A percentile compares a stretch with the other conserved stretches of the same genome.
These are phyloP conservation scores for Zygoascus ofunaensis DNA, from an alignment of 805 yeast species.

Conservation along the genomic window DNA sequence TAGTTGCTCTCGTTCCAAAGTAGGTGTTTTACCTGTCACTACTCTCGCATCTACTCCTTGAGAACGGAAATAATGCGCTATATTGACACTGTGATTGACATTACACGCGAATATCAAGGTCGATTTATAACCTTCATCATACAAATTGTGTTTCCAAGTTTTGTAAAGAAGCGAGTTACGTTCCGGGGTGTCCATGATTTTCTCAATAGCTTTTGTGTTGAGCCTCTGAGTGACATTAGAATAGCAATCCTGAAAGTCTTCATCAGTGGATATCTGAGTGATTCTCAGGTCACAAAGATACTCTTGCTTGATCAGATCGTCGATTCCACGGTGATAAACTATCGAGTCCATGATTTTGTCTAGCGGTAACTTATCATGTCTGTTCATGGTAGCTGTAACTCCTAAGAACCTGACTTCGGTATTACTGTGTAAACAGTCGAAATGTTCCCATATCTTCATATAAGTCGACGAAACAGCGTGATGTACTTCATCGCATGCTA, in stretches of 20 bases:
- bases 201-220: constrained; percentile 41
- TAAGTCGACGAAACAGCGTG: constrained; percentile 76
- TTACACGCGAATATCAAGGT: constrained; percentile 74
- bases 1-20: constrained; percentile 41
- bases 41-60: constrained; percentile 61
- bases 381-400: constrained; percentile 76
- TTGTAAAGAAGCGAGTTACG: constrained; percentile 48
- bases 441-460: constrained; percentile 46
- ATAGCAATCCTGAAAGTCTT: constrained; percentile 31
- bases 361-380: constrained; percentile 62
- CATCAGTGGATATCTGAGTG: constrained; percentile 44
- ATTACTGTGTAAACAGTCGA: constrained; percentile 37
- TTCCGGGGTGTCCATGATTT: constrained; percentile 39
- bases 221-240: constrained; percentile 46
- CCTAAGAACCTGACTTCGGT: constrained; percentile 58
- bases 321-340: constrained; percentile 56
- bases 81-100: constrained; percentile 49
- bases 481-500: constrained; percentile 87
- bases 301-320: constrained; percentile 56
- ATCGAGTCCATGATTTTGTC: constrained; percentile 58
- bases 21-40: constrained; percentile 59
- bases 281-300: constrained; percentile 65
- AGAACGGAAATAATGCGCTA: constrained; percentile 44
- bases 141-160: constrained; percentile 39
- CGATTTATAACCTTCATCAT: constrained; percentile 38